These are phyloP conservation scores for Claviceps digitariae DNA, from an alignment of 2,329 filamentous ascomycete species.

Conservation along the genomic window DNA sequence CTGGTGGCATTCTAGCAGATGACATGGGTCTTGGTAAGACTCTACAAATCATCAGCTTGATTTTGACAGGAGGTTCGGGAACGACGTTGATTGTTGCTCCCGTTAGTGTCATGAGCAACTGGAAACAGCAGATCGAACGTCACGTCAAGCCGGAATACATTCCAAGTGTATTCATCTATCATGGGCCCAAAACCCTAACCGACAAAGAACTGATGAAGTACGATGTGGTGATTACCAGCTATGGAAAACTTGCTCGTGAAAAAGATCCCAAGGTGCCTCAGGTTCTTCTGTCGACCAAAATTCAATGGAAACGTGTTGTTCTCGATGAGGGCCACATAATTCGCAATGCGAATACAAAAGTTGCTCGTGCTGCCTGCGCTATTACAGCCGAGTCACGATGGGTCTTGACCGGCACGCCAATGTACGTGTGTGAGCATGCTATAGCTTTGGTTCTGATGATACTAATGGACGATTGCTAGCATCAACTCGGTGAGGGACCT, in stretches of 20 bases:
- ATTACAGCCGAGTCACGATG: constrained; percentile 61
- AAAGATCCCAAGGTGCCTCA: constrained; percentile 33
- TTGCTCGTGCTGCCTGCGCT: constrained; percentile 51
- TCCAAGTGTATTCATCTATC: constrained; percentile 60
- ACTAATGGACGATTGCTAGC: constrained; percentile 20
- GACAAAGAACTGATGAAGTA: constrained; percentile 46
- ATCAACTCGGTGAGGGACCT: constrained; percentile 73
- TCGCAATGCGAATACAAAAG: constrained; percentile 62
- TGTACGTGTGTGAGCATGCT: constrained; percentile 30
- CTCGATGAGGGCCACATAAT: constrained; percentile 77
- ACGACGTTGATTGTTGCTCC: constrained; percentile 71
- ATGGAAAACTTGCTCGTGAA: constrained; percentile 61
- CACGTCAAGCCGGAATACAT: constrained; percentile 53
- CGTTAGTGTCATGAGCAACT: constrained; percentile 81
- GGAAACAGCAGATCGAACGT: constrained; percentile 63
- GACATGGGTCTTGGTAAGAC: constrained; percentile 93
- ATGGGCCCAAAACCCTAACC: constrained; percentile 48
- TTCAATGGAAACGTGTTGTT: constrained; percentile 66
- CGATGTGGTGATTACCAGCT: constrained; percentile 73
- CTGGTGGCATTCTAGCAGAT: constrained; percentile 71
- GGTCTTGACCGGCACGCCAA: constrained; percentile 70
- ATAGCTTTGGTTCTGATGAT: not conserved
- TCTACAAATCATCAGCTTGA: constrained; percentile 68
- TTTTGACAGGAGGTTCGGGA: constrained; percentile 44
- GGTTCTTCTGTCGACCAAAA: constrained; percentile 19